phyloP scores from a whole-genome alignment of 805 yeast genomes.

The Ogataea methylovora region DNA sequence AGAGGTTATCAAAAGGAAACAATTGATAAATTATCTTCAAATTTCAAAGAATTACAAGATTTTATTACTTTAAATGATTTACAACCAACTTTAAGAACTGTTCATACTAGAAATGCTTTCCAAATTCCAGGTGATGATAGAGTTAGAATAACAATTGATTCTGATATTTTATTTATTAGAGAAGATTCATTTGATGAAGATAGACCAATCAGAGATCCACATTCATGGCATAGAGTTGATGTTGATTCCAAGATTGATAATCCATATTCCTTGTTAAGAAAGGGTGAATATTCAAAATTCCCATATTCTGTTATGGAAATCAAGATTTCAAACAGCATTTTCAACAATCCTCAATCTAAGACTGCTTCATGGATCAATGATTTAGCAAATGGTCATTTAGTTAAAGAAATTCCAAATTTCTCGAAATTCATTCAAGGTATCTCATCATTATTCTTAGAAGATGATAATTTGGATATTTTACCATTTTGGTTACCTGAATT shows the following conservation, averaged over 20 bases:
- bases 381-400: slow-evolving; percentile 72
- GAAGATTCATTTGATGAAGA: slow-evolving; percentile 83
- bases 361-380: slow-evolving; percentile 75
- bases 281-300: slow-evolving; percentile 78
- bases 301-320: slow-evolving; percentile 89
- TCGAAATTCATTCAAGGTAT: slow-evolving; percentile 92
- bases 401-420: slow-evolving; percentile 89
- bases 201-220: slow-evolving; percentile 86
- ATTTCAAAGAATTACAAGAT: slow-evolving; percentile 52
- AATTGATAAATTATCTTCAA: slow-evolving; percentile 42
- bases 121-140: slow-evolving; percentile 97
- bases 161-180: slow-evolving; percentile 78
- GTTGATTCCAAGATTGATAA: slow-evolving; percentile 69
- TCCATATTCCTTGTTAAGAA: slow-evolving; percentile 68
- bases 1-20: slow-evolving; percentile 48
- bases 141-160: slow-evolving; percentile 83
- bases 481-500: slow-evolving; percentile 95
- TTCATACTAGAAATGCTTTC: slow-evolving; percentile 88
- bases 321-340: slow-evolving; percentile 37
- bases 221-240: slow-evolving; percentile 87
- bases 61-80: slow-evolving; percentile 60
- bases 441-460: slow-evolving; percentile 80
- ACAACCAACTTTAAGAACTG: slow-evolving; percentile 82
- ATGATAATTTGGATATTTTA: slow-evolving; percentile 79
- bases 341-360: slow-evolving; percentile 42